Percentiles rank a stretch among this genome's conserved stretches.
Evolutionary conservation across 495 filamentous ascomycete species (phyloP).

Genomic region (Alectoria sarmentosa): DNA sequence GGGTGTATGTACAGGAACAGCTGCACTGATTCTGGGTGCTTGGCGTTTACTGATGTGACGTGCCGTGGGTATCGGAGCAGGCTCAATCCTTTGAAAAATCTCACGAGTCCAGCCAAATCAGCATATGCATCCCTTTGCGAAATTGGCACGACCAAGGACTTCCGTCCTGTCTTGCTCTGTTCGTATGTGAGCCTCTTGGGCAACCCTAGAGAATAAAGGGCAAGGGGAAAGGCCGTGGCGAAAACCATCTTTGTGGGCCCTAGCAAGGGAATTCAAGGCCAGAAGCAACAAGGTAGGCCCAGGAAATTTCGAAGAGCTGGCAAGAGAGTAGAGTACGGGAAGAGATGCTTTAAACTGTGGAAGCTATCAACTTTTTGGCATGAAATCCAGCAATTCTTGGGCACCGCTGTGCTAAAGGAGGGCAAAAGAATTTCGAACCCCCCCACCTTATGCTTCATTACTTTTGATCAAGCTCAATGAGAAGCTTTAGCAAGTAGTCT

Average conservation of each 20-base stretch:
- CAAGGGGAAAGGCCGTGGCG: not conserved
- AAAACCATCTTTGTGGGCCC: not conserved
- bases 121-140: not conserved
- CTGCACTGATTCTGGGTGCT: conserved; percentile 88
- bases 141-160: not conserved
- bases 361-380: not conserved
- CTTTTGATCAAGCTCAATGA: not conserved
- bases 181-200: not conserved
- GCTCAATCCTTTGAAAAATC: not conserved
- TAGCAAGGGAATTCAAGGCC: not conserved
- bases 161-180: not conserved
- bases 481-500: not conserved
- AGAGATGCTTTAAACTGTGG: not conserved
- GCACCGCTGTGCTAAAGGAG: not conserved
- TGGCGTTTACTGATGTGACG: conserved; percentile 76
- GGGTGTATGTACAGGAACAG: conserved; percentile 91
- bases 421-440: not conserved
- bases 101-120: too few species aligned
- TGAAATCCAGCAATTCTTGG: not conserved
- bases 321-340: not conserved
- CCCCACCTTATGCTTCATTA: not conserved
- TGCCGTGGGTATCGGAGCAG: not conserved
- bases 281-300: not conserved
- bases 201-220: not conserved
- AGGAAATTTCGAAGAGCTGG: not conserved